Evolutionary conservation across 1,284 basidiomycete species (phyloP).

Genomic region (Acaromyces ingoldii): DNA sequence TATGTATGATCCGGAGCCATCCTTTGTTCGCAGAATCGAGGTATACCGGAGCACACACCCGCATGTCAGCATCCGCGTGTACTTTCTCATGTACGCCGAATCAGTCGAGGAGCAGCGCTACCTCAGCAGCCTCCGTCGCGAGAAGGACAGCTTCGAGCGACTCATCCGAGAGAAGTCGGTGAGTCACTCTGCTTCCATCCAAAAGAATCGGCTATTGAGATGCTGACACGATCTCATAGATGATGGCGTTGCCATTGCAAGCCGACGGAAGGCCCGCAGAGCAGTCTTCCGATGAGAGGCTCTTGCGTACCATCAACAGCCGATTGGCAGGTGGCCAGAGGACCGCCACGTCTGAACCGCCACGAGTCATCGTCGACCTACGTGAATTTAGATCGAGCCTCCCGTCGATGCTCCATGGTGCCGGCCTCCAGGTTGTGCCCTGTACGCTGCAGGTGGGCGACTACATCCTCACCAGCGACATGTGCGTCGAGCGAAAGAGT

Average conservation of each 20-base stretch:
- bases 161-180: conserved; percentile 88
- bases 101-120: conserved; percentile 96
- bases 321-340: conserved; percentile 81
- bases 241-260: conserved; percentile 82
- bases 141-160: conserved; percentile 90
- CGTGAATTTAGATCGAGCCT: conserved; percentile 90
- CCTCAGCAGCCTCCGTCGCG: conserved; percentile 75
- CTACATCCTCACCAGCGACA: conserved; percentile 90
- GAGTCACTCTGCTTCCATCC: conserved; percentile 54
- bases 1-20: conserved; percentile 82
- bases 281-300: conserved; percentile 51
- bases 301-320: conserved; percentile 80
- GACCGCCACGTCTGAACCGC: conserved; percentile 61
- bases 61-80: conserved; percentile 82
- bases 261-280: conserved; percentile 63
- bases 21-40: conserved; percentile 88
- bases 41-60: conserved; percentile 77
- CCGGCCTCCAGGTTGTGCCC: conserved; percentile 74
- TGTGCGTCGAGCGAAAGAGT: conserved; percentile 93
- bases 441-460: conserved; percentile 91
- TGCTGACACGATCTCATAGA: conserved; percentile 51
- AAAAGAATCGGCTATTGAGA: not conserved
- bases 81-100: conserved; percentile 87
- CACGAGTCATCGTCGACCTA: conserved; percentile 89
- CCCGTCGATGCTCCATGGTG: conserved; percentile 81